Base-by-base conservation (phyloP, 2,329 filamentous ascomycete species). In the Verticillium zaregamsianum region DNA sequence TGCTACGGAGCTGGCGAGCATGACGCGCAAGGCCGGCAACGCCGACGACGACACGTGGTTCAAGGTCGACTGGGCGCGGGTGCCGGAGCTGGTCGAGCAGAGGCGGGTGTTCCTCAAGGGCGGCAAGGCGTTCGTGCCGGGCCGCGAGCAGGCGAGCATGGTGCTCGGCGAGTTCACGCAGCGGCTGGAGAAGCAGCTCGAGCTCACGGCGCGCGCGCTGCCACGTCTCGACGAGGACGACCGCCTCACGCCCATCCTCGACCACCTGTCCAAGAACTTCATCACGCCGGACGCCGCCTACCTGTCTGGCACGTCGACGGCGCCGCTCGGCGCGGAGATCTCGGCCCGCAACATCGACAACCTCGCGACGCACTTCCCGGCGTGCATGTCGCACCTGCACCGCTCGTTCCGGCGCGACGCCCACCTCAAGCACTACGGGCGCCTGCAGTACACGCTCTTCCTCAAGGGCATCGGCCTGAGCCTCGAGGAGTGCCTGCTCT, bases 181-280 rank as follows among this genome's bases (percentile, higher is more conserved):
- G 49, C 84, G 89, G 49, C 77, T 99, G 61, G 93, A 97, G 62
- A 87, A 88, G 65, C 90, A 91, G 45, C 82, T 99, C 4, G 92
- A 97, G 89, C 82, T 96, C 61, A 97, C 95, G 8, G 90, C 93
- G n/a, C 90, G 93, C 60, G 93, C 93, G 0, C 82, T 98, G 4
- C 95, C 95, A 0, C 89, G 93, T 12, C 86, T 99, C 39, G 95
- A 99, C 72, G 95, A 99, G 80, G 95, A 99, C 74, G 94, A 98
- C 74, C 90, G 95, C 55, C 85, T 99, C 6, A 84, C 83, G 0
- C 85, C 85, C 0, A 87, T 87, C 64, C 82, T 88, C 25, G 78
- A 86, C 68, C 85, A 99, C 71, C 85, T 99, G n/a, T 95, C 92
- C 63, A 94, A 96, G 75, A 97, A 94, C 73, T 99, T 99, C 75